Evolutionary conservation across 2,329 filamentous ascomycete genomes (phyloP), one percentile per base, ranked within the genome.

Genomic region (Cercospora nicotianae): DNA sequence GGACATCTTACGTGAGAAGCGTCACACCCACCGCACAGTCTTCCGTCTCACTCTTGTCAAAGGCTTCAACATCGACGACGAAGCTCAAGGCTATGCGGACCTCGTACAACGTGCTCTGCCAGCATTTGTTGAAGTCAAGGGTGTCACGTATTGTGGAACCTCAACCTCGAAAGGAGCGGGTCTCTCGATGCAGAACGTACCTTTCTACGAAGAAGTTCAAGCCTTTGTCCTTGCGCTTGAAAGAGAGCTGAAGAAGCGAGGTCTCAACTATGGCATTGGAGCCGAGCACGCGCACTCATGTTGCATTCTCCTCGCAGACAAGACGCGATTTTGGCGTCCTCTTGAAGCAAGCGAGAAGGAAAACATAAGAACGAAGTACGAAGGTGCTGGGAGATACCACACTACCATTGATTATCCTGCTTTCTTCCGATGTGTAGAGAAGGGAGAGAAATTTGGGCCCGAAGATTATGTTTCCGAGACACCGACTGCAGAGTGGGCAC

Each of bases 221-320:
- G 88, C 89, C 2, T 98, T 97, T 76, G 93, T 96, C 9, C 85
- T 87, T 45, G 89, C 90, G 0, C 85, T 97, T 0, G 88, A 94
- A 70, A 81, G 82, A 36, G 89, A 91, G 69, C 83, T 98, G 12
- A 82, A 84, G 42, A 84, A 85, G 61, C 86, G 92, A 48, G 92
- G 92, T 0, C 83, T 98, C 6, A 84, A 84, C 1, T 98, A 98
- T 75, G 94, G 94, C 18, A 94, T 98, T 73, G 94, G 92, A 0
- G 95, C 94, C 1, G 95, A 98, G 81, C 94, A 98, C 77, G 92
- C 92, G 1, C 94, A 98, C 81, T 95, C 91, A 77, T 98, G 95
- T 83, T 98, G 94, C 78, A 89, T 96, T 23, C 82, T 98, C 63
- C 85, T 98, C 45, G 94, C 93, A 0, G 77, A 79, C 63, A 94